Evolutionary conservation across 352 stramenopile species (phyloP), one percentile per base, ranked within the genome.

Genomic region (Globisporangium abappressorium): DNA sequence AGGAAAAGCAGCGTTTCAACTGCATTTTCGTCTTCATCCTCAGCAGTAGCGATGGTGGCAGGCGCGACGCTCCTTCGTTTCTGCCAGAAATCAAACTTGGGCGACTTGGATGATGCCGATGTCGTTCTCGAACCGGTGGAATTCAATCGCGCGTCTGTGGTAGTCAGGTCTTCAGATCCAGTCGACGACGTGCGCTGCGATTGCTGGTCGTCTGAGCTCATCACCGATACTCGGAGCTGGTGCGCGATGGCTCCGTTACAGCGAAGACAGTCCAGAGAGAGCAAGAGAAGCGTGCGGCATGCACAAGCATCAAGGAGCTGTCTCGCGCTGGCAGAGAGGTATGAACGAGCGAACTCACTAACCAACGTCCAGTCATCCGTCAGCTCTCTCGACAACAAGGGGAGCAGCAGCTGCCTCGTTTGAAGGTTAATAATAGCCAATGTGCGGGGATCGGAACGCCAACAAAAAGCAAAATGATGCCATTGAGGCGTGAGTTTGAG

Each of bases 1-100:
- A 81, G 61, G 9, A 81, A 72, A 3, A 81, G 53, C 22, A 81
- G 59, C 36, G 59, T 26, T 55, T 71, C 66, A 18, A 51, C 28
- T 1, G 30, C 49, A 34, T 36, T 65, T 7, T 71, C 70, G 11
- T 69, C 47, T 8, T 64, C 62, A 12, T 70, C 63, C n/a, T 60
- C 24, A 11, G 43, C 33, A 34, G 24, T 67, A 46, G 54, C 34
- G 60, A 64, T 41, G 3, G 49, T 36, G 1, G 62, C 8, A 4
- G 66, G 66, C 56, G 34, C 33, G n/a, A 72, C 66, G 38, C 70
- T 80, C 22, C 51, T 33, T n/a, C 58, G 49, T 43, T 66, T 66
- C 49, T 71, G 66, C 24, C 57, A 71, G 54, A 71, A 70, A n/a
- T 65, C 65, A 22, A 56, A 63, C 53, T 66, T 66, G 30, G 60